Evolutionary conservation across 83 land plant genomes (phyloP), one percentile per base, ranked within the genome.

Genomic region (Diphasiastrum complanatum): DNA sequence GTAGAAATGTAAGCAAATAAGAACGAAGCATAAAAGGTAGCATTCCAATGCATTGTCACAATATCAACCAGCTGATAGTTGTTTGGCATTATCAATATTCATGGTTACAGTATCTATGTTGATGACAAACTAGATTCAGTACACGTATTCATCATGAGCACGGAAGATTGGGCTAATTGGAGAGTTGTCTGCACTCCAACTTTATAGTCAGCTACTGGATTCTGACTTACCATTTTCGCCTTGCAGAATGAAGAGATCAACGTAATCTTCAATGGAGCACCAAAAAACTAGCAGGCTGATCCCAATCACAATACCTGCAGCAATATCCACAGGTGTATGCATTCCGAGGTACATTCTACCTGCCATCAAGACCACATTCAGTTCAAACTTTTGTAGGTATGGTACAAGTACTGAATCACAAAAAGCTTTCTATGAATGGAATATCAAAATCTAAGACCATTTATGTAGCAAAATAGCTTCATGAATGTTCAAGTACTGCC

Each of bases 331-430:
- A 53, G 84, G 68, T 25, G 83, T 75, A 69, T 95, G 99, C 99
- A 95, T 95, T 19, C 99, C 99, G 24, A 95, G 75, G 59, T 95
- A 95, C 11, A 95, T 72, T 69, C 99, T 79, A 62, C 87, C 99
- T 95, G 81, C 45, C 16, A 71, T 34, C 20, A 49, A 12, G 52
- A 68, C 47, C 27, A 54, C 20, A 30, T 11, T 46, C 27, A n/a
- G 26, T 5, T 27, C 28, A 5, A 4, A 26, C 31, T 6, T 25
- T n/a, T 26, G 4, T 25, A n/a, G 5, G 4, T 3, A 53, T 25
- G 33, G 10, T 53, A n/a, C n/a, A n/a, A n/a, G n/a, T 6, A 5
- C 25, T n/a, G 6, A 8, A 5, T 26, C 58, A 53, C 24, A 5
- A 6, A 14, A 22, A 14, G 5, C 3, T 46, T 25, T 24, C 19